These are phyloP conservation scores for Corymbia citriodora DNA, from an alignment of 441 rosid genomes.

Conservation along the genomic window DNA sequence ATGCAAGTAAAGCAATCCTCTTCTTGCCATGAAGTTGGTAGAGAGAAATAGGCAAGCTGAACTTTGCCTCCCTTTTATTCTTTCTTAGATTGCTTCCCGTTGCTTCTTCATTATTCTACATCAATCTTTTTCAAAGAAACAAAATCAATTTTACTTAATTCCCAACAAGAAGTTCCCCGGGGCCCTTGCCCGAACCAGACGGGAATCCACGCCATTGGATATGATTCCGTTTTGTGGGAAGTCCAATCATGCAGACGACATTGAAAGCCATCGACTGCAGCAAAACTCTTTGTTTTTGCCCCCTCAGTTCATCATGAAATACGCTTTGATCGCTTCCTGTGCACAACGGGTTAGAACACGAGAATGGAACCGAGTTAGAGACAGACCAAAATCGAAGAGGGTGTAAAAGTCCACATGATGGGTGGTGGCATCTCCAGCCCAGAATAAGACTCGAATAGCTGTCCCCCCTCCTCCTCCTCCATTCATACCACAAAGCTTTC, in stretches of 20 bases:
- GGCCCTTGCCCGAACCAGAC: neutral
- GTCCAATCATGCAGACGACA: neutral
- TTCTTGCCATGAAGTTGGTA: too few relatives aligned
- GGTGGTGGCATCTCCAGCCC: neutral
- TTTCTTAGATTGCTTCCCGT: too few relatives aligned
- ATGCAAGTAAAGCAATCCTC: too few relatives aligned
- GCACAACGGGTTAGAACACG: fast-evolving
- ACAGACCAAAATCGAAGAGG: neutral
- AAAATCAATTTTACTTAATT: too few relatives aligned
- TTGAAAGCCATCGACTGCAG: neutral
- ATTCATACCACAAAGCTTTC: neutral
- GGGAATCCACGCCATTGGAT: neutral
- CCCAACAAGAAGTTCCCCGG: neutral
- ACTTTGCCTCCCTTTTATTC: too few relatives aligned
- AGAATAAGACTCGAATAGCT: neutral
- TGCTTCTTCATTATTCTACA: too few relatives aligned
- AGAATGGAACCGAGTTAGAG: neutral
- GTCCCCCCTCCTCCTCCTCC: neutral
- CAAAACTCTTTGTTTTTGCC: neutral
- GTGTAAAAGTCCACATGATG: neutral
- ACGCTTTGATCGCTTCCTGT: fast-evolving
- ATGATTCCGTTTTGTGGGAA: neutral
- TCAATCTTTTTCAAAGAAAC: too few relatives aligned
- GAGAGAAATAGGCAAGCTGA: too few relatives aligned
- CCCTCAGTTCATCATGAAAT: neutral